Percentiles rank a stretch among this genome's conserved stretches.
Conservation (phyloP, 2,329 filamentous ascomycete genomes). For the Fusarium denticulatum region DNA sequence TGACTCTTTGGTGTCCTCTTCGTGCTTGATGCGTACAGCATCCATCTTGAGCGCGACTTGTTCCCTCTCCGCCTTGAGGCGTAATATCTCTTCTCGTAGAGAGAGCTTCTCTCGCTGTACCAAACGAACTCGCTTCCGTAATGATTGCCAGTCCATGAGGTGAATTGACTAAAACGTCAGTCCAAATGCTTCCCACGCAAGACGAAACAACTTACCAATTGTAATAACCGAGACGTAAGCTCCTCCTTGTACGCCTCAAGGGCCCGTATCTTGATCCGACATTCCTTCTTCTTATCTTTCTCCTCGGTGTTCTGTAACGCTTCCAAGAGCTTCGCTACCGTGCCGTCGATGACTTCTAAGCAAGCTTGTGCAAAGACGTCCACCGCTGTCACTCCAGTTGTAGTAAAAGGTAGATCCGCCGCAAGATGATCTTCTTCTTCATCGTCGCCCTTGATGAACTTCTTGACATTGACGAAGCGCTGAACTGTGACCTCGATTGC, state of each 20-base stretch:
- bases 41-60: conserved; percentile 72
- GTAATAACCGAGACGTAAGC: conserved; percentile 63
- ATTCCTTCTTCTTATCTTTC: conserved; percentile 61
- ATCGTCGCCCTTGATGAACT: conserved; percentile 51
- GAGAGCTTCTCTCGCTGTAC: conserved; percentile 66
- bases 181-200: background rate
- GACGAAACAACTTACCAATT: conserved; percentile 60
- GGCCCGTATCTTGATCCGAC: conserved; percentile 63
- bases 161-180: conserved; percentile 61
- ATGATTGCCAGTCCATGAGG: conserved; percentile 66
- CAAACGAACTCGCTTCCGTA: conserved; percentile 66
- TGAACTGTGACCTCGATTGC: conserved; percentile 68
- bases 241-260: conserved; percentile 69
- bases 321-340: conserved; percentile 59
- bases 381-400: conserved; percentile 68
- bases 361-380: conserved; percentile 71
- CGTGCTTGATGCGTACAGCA: conserved; percentile 68
- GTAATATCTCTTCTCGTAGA: conserved; percentile 69
- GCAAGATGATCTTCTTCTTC: conserved; percentile 57
- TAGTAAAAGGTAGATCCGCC: conserved; percentile 63
- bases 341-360: conserved; percentile 66
- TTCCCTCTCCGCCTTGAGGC: conserved; percentile 67
- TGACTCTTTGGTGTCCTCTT: conserved; percentile 62
- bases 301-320: conserved; percentile 53
- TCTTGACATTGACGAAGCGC: conserved; percentile 63